Conservation (phyloP, 768 basidiomycete genomes). For the Lactarius pseudohatsudake region DNA sequence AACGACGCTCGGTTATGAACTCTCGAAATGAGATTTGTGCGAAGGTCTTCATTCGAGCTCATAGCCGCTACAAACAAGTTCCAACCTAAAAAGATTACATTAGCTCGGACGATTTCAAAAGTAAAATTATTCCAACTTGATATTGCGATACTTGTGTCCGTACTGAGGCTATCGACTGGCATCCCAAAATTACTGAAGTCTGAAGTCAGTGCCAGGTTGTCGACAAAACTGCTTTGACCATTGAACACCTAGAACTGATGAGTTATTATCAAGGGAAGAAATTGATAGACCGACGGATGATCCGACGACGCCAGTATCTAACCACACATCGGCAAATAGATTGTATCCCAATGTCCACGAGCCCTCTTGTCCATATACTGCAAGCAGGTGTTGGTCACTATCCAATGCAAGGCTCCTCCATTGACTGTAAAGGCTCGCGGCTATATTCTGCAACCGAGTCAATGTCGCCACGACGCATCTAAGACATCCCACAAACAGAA, state of each 20-base stretch:
- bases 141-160: not conserved
- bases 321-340: constrained; percentile 57
- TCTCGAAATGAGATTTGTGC: constrained; percentile 14
- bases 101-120: not conserved
- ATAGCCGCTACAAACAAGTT: constrained; percentile 4
- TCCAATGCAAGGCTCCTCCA: constrained; percentile 19
- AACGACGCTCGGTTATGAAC: constrained; percentile 17
- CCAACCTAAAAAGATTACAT: not conserved
- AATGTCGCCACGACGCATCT: not conserved
- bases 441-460: constrained; percentile 4
- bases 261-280: not conserved
- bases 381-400: constrained; percentile 12
- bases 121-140: not conserved
- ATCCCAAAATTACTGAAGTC: constrained; percentile 14
- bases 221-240: constrained; percentile 12
- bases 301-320: constrained; percentile 53
- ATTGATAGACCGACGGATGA: constrained; percentile 16
- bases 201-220: not conserved
- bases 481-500: constrained; percentile 28
- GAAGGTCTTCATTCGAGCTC: constrained; percentile 1
- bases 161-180: constrained; percentile 11
- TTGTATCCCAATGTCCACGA: constrained; percentile 66
- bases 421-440: constrained; percentile 8
- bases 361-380: constrained; percentile 9
- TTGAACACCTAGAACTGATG: constrained; percentile 18